Evolutionary conservation across 495 filamentous ascomycete genomes (phyloP).

Genomic region (Aspergillus egyptiacus): DNA sequence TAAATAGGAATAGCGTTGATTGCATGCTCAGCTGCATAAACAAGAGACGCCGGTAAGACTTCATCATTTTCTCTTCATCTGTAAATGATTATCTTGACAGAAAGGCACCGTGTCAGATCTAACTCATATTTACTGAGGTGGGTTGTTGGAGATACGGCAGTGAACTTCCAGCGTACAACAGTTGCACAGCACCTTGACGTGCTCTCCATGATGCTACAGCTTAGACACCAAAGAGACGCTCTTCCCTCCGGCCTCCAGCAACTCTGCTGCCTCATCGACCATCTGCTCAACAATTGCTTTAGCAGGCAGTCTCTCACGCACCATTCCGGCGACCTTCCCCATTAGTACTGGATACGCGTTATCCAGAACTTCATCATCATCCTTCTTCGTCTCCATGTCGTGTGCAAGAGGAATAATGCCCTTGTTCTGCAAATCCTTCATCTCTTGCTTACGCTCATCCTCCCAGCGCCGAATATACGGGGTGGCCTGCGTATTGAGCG

Average conservation of each 20-base stretch:
- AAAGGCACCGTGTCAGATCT: no score
- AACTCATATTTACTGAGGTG: no score
- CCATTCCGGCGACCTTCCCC: conserved; percentile 91
- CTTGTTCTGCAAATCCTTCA: conserved; percentile 81
- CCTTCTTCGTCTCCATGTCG: conserved; percentile 78
- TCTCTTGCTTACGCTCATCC: conserved; percentile 77
- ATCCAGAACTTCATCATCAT: conserved; percentile 76
- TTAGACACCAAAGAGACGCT: conserved; percentile 64
- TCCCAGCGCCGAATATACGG: conserved; percentile 94
- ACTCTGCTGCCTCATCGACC: conserved; percentile 69
- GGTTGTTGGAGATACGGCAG: no score
- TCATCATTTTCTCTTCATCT: no score
- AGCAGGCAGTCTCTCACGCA: conserved; percentile 84
- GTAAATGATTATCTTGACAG: no score
- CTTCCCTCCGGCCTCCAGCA: conserved; percentile 58
- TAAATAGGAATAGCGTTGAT: background rate
- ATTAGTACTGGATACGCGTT: conserved; percentile 87
- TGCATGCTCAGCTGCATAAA: background rate
- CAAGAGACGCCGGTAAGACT: background rate
- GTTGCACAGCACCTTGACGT: no score
- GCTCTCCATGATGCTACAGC: no score
- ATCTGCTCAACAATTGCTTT: conserved; percentile 94
- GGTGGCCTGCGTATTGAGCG: conserved; percentile 86
- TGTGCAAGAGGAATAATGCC: conserved; percentile 88
- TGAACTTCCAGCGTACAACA: no score